A percentile compares a stretch with the other conserved stretches of the same genome.
Conservation (phyloP, 2,329 filamentous ascomycete genomes). For the Hypoxylon sp. region DNA sequence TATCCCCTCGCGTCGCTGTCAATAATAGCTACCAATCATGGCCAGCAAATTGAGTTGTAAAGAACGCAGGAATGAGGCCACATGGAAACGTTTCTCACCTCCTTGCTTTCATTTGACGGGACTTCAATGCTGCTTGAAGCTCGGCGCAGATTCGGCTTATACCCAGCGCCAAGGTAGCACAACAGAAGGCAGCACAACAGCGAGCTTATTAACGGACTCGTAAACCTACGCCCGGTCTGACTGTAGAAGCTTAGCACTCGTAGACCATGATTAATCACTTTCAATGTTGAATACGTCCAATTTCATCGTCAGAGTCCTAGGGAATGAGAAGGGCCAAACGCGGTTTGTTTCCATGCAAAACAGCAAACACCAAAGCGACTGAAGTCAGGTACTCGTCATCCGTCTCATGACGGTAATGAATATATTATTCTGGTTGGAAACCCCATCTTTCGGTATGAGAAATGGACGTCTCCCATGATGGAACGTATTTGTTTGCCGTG, state of each 20-base stretch:
- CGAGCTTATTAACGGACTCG: conserved; percentile 2
- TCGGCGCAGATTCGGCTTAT: conserved; percentile 2
- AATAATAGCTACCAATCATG: neutral
- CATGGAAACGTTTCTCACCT: neutral
- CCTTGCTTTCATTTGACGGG: neutral
- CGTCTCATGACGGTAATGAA: neutral
- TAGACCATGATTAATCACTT: neutral
- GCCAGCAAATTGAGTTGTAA: neutral
- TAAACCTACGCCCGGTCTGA: neutral
- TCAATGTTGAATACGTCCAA: neutral
- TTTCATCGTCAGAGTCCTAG: neutral
- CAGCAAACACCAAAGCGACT: neutral
- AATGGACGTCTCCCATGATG: conserved; percentile 8
- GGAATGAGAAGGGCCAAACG: neutral
- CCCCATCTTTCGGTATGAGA: neutral
- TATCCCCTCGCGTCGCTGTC: neutral
- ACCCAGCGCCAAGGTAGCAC: neutral
- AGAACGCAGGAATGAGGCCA: neutral
- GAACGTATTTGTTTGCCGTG: conserved; percentile 19
- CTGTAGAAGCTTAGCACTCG: neutral
- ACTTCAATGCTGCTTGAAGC: neutral
- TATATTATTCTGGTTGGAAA: conserved; percentile 12
- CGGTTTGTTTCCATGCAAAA: neutral
- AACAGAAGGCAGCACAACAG: neutral
- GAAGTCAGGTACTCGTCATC: neutral